Conservation (phyloP, 1,284 basidiomycete genomes). For the Ustilago tritici region DNA sequence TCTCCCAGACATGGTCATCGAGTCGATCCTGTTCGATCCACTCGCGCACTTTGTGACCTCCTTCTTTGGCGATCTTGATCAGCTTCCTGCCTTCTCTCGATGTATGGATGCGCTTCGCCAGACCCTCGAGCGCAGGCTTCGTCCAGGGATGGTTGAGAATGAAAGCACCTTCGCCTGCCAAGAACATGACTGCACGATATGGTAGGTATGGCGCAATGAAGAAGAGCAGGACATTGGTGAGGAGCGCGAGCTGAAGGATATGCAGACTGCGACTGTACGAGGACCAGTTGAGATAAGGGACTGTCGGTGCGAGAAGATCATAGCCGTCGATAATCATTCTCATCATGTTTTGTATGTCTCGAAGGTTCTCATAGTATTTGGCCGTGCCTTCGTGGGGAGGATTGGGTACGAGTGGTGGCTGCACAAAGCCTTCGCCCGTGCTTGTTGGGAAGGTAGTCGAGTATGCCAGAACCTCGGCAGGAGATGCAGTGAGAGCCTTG, state of each 20-base stretch:
- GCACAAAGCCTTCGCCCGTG: conserved; percentile 39
- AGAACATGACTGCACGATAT: conserved; percentile 57
- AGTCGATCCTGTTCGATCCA: conserved; percentile 66
- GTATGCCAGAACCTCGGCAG: conserved; percentile 31
- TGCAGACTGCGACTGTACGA: conserved; percentile 62
- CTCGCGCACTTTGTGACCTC: conserved; percentile 47
- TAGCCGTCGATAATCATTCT: conserved; percentile 67
- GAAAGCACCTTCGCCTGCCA: conserved; percentile 66
- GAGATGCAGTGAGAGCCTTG: conserved; percentile 6
- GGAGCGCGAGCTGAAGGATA: conserved; percentile 62
- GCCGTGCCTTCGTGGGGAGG: conserved; percentile 66
- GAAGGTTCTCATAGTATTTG: conserved; percentile 66
- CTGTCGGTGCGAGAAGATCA: conserved; percentile 61
- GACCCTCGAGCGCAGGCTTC: conserved; percentile 58
- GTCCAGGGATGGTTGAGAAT: conserved; percentile 67
- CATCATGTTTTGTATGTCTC: conserved; percentile 70
- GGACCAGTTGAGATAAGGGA: conserved; percentile 69
- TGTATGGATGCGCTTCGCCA: conserved; percentile 43
- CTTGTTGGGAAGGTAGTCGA: conserved; percentile 37
- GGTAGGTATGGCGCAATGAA: conserved; percentile 65
- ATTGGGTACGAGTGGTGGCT: conserved; percentile 59
- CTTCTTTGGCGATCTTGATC: conserved; percentile 43
- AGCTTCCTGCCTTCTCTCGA: conserved; percentile 43
- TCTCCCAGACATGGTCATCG: conserved; percentile 63
- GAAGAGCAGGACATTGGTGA: conserved; percentile 61